Evolutionary conservation across 768 basidiomycete species (phyloP), one percentile per base, ranked within the genome.

Genomic region (Candolleomyces eurysporus): DNA sequence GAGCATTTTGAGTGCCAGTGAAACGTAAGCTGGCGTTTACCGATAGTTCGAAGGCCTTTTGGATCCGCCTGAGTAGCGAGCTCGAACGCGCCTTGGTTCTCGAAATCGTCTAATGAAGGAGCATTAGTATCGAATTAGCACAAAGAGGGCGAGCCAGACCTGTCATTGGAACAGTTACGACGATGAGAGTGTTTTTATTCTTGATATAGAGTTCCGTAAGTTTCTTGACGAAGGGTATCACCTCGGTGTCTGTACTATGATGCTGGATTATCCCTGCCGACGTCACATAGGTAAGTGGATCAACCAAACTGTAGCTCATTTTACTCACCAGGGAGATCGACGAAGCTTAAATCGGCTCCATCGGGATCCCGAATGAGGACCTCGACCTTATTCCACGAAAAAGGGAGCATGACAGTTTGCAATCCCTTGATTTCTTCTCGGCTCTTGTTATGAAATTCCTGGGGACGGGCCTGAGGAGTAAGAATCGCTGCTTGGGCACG

Each of bases 151-250:
- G 26, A 26, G 26, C 26, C 26, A n/a, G 26, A 86, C 88, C 87
- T 54, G 75, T 82, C 79, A 88, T 86, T 0, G 89, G 86, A 58
- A 90, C 82, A 0, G 86, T 82, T 0, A 89, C 80, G 1, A 91
- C 76, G 57, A 91, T 85, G 13, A 91, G 67, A 0, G 84, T 84
- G 53, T 87, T 86, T 9, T 72, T 61, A 16, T 71, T 72, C 5
- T 48, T 58, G 64, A 89, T 84, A 53, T 84, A 76, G 3, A 68
- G 65, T 40, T 76, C 77, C 0, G 82, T 84, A 7, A 90, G 71
- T 19, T 76, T 59, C 36, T 73, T 71, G 19, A 91, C 81, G 6
- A 86, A 69, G 0, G 75, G 69, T 21, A 56, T 30, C 60, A 61
- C 56, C 21, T 84, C 75, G 0, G 79, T 68, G 0, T 75, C 72